Evolutionary conservation across 208 protist genomes (phyloP).

Genomic region (Pavlovales sp.): DNA sequence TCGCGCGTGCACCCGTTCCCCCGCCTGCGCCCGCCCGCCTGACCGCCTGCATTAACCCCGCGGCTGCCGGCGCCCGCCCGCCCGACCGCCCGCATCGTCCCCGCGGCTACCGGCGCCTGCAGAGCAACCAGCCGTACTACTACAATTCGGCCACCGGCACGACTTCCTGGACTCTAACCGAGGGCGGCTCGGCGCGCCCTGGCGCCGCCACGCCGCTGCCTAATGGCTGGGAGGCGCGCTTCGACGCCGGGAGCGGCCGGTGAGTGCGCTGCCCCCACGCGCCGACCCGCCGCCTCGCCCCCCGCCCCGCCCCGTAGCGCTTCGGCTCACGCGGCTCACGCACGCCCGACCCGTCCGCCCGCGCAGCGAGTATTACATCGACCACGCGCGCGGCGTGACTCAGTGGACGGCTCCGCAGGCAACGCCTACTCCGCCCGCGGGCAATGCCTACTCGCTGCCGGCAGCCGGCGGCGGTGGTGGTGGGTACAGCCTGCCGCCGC

Average conservation of each 20-base stretch:
- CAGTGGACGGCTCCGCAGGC: background rate
- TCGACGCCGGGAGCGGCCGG: slow-evolving; percentile 8
- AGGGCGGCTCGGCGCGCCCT: background rate
- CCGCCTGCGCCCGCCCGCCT: too few species aligned
- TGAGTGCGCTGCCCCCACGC: background rate
- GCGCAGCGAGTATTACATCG: slow-evolving; percentile 7
- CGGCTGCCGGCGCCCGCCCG: background rate
- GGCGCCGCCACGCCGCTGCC: background rate
- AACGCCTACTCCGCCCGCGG: background rate
- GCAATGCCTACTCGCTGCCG: background rate
- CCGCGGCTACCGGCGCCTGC: too few species aligned
- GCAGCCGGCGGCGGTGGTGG: too few species aligned
- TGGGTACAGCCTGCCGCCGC: background rate
- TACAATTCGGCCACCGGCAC: background rate
- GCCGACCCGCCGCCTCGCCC: background rate
- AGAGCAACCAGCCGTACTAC: slow-evolving; percentile 1
- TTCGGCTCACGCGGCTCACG: too few species aligned
- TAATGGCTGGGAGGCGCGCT: background rate
- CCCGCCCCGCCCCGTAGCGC: too few species aligned
- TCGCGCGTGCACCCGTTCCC: background rate
- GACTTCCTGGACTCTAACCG: background rate
- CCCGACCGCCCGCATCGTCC: too few species aligned
- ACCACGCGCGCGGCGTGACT: background rate
- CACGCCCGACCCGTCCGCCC: too few species aligned
- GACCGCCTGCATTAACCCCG: too few species aligned